Percentiles rank a stretch among this genome's conserved stretches.
These are phyloP conservation scores for Citrus unshiu DNA, from an alignment of 345 rosid species.

Conservation along the genomic window DNA sequence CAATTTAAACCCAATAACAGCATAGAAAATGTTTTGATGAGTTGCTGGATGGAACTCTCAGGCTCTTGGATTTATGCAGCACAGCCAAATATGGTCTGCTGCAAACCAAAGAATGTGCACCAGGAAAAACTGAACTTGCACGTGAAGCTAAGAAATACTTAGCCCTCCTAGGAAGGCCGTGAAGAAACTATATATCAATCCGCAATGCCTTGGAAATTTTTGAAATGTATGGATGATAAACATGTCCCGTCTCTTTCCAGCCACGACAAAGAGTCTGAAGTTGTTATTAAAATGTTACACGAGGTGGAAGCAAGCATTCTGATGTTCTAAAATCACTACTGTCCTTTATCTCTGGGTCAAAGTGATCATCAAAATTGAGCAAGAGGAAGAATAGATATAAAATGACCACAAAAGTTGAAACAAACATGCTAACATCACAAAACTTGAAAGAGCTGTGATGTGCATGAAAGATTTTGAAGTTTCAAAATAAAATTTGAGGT, in stretches of 20 bases:
- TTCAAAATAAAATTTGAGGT: too few relatives aligned
- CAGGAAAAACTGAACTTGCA: neutral
- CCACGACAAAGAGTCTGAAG: neutral
- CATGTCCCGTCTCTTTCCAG: neutral
- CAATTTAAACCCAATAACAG: neutral
- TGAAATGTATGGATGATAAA: neutral
- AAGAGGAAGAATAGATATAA: conserved; percentile 18
- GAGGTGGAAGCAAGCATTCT: conserved; percentile 25
- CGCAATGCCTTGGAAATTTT: too few relatives aligned
- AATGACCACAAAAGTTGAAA: conserved; percentile 29
- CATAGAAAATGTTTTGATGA: neutral
- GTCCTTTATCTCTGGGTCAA: conserved; percentile 34
- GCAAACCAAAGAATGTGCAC: conserved; percentile 23
- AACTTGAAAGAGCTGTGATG: too few relatives aligned
- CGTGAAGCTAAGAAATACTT: conserved; percentile 32
- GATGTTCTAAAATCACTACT: conserved; percentile 25
- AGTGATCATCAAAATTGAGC: conserved; percentile 12
- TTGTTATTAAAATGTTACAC: conserved; percentile 17
- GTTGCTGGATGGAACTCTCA: conserved; percentile 12
- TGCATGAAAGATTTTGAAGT: too few relatives aligned
- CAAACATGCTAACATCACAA: too few relatives aligned
- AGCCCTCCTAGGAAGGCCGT: neutral
- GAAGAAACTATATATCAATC: too few relatives aligned
- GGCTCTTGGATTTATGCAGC: conserved; percentile 24
- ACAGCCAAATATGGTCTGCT: conserved; percentile 27